These are phyloP conservation scores for Penicillium glabrum DNA, from an alignment of 2,329 filamentous ascomycete genomes.

Conservation along the genomic window DNA sequence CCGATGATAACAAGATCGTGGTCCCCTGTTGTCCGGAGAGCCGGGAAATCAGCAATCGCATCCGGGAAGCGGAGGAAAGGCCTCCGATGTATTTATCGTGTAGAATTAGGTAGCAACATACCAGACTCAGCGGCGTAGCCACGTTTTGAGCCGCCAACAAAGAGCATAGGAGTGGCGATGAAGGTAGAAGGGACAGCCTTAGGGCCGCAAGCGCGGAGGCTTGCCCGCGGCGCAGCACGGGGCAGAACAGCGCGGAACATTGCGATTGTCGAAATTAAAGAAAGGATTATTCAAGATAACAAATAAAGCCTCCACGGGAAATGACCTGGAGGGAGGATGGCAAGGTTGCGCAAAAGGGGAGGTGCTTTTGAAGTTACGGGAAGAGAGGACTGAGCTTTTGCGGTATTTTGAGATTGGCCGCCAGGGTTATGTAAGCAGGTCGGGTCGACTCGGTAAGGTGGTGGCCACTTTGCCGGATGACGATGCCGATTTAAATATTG, in stretches of 20 bases:
- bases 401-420: slow-evolving; percentile 23
- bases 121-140: slow-evolving; percentile 56
- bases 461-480: slow-evolving; percentile 12
- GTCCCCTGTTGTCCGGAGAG: slow-evolving; percentile 61
- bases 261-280: slow-evolving; percentile 27
- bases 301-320: slow-evolving; percentile 30
- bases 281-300: slow-evolving; percentile 27
- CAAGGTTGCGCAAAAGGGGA: slow-evolving; percentile 14
- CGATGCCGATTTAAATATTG: slow-evolving; percentile 10
- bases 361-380: slow-evolving; percentile 17
- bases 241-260: slow-evolving; percentile 57
- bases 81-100: neutral
- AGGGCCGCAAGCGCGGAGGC: slow-evolving; percentile 39
- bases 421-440: slow-evolving; percentile 18
- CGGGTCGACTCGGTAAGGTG: slow-evolving; percentile 21
- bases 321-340: slow-evolving; percentile 20
- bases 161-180: slow-evolving; percentile 41
- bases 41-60: slow-evolving; percentile 22
- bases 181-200: slow-evolving; percentile 37
- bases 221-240: slow-evolving; percentile 48
- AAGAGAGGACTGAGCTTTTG: slow-evolving; percentile 27
- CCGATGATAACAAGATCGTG: slow-evolving; percentile 98
- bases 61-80: slow-evolving; percentile 18
- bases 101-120: slow-evolving; percentile 21
- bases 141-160: slow-evolving; percentile 55